Conservation (phyloP, 192 early-diverging fungal genomes). For the Cetraspora pellucida region DNA sequence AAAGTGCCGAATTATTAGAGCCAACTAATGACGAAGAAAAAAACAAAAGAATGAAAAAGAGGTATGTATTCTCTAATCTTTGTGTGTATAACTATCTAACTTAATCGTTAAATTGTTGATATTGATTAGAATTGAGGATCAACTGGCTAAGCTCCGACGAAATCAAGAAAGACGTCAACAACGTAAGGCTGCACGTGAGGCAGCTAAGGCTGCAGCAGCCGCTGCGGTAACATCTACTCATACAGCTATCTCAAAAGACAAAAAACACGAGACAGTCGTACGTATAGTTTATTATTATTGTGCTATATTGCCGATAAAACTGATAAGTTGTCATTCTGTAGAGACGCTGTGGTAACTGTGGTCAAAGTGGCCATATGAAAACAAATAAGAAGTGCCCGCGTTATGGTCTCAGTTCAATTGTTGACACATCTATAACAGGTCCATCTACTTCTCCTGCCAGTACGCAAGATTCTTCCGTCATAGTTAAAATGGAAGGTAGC, state of each 20-base stretch:
- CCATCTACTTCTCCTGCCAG: constrained; percentile 38
- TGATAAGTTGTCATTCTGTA: constrained; percentile 29
- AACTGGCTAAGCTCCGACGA: constrained; percentile 64
- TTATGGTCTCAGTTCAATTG: constrained; percentile 42
- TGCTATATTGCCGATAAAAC: not conserved
- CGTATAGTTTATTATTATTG: not conserved
- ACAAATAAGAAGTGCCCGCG: constrained; percentile 82
- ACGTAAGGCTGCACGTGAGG: constrained; percentile 52
- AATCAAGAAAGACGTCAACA: constrained; percentile 65
- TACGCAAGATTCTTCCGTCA: constrained; percentile 29
- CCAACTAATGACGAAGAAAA: constrained; percentile 62
- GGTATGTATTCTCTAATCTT: not conserved
- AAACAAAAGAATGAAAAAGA: constrained; percentile 56
- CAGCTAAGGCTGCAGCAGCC: constrained; percentile 44
- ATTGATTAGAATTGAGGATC: constrained; percentile 57
- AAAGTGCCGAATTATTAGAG: constrained; percentile 51
- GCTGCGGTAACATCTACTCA: constrained; percentile 35
- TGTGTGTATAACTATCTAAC: not conserved
- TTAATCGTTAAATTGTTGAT: not conserved
- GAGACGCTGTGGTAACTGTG: constrained; percentile 80
- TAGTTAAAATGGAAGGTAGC: constrained; percentile 39
- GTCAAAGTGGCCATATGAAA: constrained; percentile 83
- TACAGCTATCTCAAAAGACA: constrained; percentile 45
- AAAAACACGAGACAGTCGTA: constrained; percentile 64
- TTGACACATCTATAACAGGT: constrained; percentile 13